Conservation (phyloP, 2,329 filamentous ascomycete genomes). For the Aspergillus persii region DNA sequence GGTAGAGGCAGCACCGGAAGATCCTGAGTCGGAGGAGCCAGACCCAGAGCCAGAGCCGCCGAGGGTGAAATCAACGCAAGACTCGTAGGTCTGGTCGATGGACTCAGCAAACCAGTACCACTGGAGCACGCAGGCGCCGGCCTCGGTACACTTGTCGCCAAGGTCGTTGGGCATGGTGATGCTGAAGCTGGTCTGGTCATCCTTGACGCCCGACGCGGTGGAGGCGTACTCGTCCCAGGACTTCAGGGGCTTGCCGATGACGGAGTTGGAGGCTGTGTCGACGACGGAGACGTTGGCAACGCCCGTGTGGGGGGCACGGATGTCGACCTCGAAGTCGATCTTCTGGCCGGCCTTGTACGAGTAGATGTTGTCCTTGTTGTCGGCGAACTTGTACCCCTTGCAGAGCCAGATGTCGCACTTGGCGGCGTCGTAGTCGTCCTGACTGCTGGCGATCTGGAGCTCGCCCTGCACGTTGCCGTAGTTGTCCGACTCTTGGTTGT, state of each 20-base stretch:
- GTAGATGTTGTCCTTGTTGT: slow-evolving; percentile 55
- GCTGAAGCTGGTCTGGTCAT: slow-evolving; percentile 30
- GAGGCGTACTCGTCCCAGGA: slow-evolving; percentile 33
- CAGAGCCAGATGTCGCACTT: slow-evolving; percentile 55
- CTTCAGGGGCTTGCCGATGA: slow-evolving; percentile 37
- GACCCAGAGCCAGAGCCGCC: slow-evolving; percentile 21
- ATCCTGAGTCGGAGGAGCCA: slow-evolving; percentile 13
- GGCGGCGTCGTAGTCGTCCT: slow-evolving; percentile 49
- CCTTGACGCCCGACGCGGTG: slow-evolving; percentile 24
- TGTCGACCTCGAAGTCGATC: slow-evolving; percentile 44
- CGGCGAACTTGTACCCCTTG: slow-evolving; percentile 58
- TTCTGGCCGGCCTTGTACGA: slow-evolving; percentile 49
- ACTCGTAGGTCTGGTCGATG: slow-evolving; percentile 37
- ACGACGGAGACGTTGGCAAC: slow-evolving; percentile 52
- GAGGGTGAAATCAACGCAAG: slow-evolving; percentile 34
- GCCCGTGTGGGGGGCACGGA: slow-evolving; percentile 49
- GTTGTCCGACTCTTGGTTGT: slow-evolving; percentile 53
- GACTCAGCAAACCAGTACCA: slow-evolving; percentile 37
- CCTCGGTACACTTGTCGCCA: slow-evolving; percentile 24
- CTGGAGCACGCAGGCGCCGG: slow-evolving; percentile 34
- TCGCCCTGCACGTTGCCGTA: slow-evolving; percentile 59
- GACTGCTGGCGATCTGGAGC: slow-evolving; percentile 48
- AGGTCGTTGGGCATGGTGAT: slow-evolving; percentile 32
- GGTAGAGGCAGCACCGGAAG: slow-evolving; percentile 5
- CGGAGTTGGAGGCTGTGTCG: slow-evolving; percentile 44